A percentile compares a stretch with the other conserved stretches of the same genome.
Conservation (phyloP, 768 basidiomycete species). For the Lactarius pseudohatsudake region DNA sequence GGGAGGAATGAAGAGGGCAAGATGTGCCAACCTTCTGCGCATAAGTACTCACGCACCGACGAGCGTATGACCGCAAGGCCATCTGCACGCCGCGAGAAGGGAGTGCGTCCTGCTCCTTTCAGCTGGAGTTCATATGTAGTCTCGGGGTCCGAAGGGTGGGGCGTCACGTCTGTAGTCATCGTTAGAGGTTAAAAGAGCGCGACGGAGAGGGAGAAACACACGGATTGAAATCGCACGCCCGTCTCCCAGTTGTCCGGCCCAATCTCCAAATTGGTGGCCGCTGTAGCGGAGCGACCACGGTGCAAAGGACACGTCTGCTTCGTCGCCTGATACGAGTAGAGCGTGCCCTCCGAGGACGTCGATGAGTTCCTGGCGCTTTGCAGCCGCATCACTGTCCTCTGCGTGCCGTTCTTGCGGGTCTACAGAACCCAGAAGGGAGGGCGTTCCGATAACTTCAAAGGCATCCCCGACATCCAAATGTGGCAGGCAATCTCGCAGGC, state of each 20-base stretch:
- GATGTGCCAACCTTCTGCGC: slow-evolving; percentile 71
- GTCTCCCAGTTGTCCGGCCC: slow-evolving; percentile 95
- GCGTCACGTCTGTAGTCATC: slow-evolving; percentile 62
- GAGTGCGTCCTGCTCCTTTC: slow-evolving; percentile 92
- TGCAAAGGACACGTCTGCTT: slow-evolving; percentile 39
- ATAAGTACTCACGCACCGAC: slow-evolving; percentile 90
- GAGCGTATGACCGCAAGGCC: slow-evolving; percentile 95
- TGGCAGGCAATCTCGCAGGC: slow-evolving; percentile 75
- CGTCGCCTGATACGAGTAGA: slow-evolving; percentile 54
- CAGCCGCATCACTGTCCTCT: slow-evolving; percentile 38
- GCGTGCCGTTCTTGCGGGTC: slow-evolving; percentile 34
- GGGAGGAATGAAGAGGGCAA: neutral
- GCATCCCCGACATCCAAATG: slow-evolving; percentile 87
- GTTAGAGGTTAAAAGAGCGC: neutral
- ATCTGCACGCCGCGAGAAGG: slow-evolving; percentile 90
- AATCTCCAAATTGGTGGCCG: slow-evolving; percentile 85
- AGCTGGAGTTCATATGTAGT: slow-evolving; percentile 82
- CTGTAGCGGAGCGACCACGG: slow-evolving; percentile 91
- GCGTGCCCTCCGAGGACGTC: slow-evolving; percentile 81
- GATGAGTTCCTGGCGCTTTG: slow-evolving; percentile 66
- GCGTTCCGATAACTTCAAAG: slow-evolving; percentile 61
- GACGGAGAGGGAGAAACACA: slow-evolving; percentile 35
- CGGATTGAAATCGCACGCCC: slow-evolving; percentile 90
- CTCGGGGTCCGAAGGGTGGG: slow-evolving; percentile 58
- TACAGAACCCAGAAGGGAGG: slow-evolving; percentile 43